phyloP scores from a whole-genome alignment of 805 yeast species.

The Candida coleopterorum region DNA sequence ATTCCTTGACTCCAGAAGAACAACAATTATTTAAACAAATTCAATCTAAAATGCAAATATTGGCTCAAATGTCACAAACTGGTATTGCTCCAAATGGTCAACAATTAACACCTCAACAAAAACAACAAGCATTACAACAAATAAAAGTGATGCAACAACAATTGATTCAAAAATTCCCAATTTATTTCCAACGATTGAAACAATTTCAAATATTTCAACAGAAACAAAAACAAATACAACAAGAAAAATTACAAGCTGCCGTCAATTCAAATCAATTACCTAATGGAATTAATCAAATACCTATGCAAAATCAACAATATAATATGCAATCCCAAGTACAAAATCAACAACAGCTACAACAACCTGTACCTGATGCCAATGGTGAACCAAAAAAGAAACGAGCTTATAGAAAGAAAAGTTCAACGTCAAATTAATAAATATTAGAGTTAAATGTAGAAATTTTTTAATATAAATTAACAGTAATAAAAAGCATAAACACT shows the following conservation, averaged over 20 bases:
- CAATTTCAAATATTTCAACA: slow-evolving; percentile 31
- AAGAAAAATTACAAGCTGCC: slow-evolving; percentile 10
- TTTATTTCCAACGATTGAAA: slow-evolving; percentile 33
- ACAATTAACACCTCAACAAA: slow-evolving; percentile 38
- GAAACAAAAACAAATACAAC: slow-evolving; percentile 12
- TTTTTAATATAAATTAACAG: background rate
- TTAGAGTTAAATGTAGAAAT: background rate
- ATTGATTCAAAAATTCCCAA: slow-evolving; percentile 31
- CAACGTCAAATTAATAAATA: slow-evolving; percentile 4
- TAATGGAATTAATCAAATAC: background rate
- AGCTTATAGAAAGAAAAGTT: slow-evolving; percentile 11
- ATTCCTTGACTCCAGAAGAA: slow-evolving; percentile 35
- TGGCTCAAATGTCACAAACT: slow-evolving; percentile 38
- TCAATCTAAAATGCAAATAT: slow-evolving; percentile 35
- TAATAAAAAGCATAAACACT: background rate
- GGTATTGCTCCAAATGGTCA: slow-evolving; percentile 41
- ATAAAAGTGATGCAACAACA: slow-evolving; percentile 36
- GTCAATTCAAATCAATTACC: background rate
- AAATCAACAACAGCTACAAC: slow-evolving; percentile 13
- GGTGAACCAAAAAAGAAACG: slow-evolving; percentile 12
- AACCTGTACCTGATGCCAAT: slow-evolving; percentile 9
- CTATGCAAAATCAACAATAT: slow-evolving; percentile 12
- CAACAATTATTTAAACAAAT: slow-evolving; percentile 38
- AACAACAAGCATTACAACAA: slow-evolving; percentile 41
- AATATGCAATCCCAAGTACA: slow-evolving; percentile 13